phyloP scores from a whole-genome alignment of 2,329 filamentous ascomycete species.

The Pseudohalonectria lignicola region DNA sequence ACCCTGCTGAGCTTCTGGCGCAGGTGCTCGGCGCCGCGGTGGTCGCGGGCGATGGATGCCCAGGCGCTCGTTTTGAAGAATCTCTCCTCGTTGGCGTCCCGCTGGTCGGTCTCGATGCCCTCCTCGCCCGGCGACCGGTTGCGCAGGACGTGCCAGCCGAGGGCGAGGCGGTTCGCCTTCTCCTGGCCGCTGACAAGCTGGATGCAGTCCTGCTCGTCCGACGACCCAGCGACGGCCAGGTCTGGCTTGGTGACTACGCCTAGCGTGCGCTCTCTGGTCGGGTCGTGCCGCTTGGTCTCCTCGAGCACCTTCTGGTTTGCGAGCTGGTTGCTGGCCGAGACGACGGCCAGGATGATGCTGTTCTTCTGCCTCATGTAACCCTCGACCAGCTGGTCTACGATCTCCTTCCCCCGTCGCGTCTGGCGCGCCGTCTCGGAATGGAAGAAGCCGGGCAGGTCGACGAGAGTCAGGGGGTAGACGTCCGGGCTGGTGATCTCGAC shows the following conservation, averaged over 20 bases:
- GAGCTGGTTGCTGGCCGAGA: slow-evolving; percentile 34
- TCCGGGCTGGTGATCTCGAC: slow-evolving; percentile 32
- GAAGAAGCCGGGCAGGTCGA: slow-evolving; percentile 41
- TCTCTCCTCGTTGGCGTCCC: slow-evolving; percentile 17
- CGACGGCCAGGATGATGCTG: slow-evolving; percentile 48
- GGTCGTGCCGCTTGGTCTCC: slow-evolving; percentile 29
- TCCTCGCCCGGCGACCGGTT: slow-evolving; percentile 9
- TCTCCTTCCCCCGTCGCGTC: slow-evolving; percentile 15
- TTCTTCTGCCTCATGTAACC: slow-evolving; percentile 44
- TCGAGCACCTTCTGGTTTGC: slow-evolving; percentile 40
- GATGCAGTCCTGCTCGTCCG: background rate
- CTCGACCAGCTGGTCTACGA: slow-evolving; percentile 26
- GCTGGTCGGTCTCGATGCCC: slow-evolving; percentile 9
- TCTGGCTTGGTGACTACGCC: slow-evolving; percentile 42
- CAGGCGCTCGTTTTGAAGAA: slow-evolving; percentile 16
- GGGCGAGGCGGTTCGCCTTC: background rate
- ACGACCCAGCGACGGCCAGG: background rate
- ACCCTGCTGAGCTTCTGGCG: slow-evolving; percentile 24
- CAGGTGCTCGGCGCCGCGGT: slow-evolving; percentile 21
- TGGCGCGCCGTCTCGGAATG: slow-evolving; percentile 19
- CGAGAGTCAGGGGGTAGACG: slow-evolving; percentile 35
- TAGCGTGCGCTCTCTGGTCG: slow-evolving; percentile 32
- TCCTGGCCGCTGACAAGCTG: background rate
- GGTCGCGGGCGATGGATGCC: background rate
- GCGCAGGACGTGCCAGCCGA: background rate